Percentiles rank a stretch among this genome's conserved stretches.
Conservation (phyloP, 495 filamentous ascomycete genomes). For the Chaetomidium leptoderma region DNA sequence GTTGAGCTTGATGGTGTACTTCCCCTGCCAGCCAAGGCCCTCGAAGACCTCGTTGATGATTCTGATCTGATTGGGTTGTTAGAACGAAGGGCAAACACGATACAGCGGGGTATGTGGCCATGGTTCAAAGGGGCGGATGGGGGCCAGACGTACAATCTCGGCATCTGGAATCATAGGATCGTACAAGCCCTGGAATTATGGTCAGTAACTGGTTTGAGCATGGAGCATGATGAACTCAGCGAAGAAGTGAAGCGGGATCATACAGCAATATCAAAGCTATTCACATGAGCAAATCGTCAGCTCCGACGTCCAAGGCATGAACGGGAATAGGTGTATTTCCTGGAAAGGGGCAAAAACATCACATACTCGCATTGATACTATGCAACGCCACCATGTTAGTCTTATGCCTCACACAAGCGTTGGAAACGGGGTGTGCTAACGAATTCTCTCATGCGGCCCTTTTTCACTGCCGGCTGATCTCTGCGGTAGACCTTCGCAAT, state of each 20-base stretch:
- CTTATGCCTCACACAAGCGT: background rate
- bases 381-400: constrained; percentile 10
- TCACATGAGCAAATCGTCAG: background rate
- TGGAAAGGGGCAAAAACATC: background rate
- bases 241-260: background rate
- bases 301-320: background rate
- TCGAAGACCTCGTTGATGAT: constrained; percentile 85
- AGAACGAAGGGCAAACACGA: background rate
- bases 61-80: constrained; percentile 30
- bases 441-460: constrained; percentile 89
- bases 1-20: constrained; percentile 85
- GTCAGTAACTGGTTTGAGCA: background rate
- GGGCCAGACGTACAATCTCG: constrained; percentile 60
- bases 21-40: constrained; percentile 55
- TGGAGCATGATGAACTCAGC: too few relatives aligned
- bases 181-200: constrained; percentile 48
- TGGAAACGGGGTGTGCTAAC: constrained; percentile 2
- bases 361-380: constrained; percentile 75
- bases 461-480: constrained; percentile 44
- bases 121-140: too few relatives aligned
- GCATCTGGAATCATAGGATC: constrained; percentile 95
- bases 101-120: background rate
- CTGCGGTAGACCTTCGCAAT: constrained; percentile 74
- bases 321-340: background rate
- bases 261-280: constrained; percentile 78